These are phyloP conservation scores for Chalciporus piperatus DNA, from an alignment of 768 basidiomycete species.

Conservation along the genomic window DNA sequence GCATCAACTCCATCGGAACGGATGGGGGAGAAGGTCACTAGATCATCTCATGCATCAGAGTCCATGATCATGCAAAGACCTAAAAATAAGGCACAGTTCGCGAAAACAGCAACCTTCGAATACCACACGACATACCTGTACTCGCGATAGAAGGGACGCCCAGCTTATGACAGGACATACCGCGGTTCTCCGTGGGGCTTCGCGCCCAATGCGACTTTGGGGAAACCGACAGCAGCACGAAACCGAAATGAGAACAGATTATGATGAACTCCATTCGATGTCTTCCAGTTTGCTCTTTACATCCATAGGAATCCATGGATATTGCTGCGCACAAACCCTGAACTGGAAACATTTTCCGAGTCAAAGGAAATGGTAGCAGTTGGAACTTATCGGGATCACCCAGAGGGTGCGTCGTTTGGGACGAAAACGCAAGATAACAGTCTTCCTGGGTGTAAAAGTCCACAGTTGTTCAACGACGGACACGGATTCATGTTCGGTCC, in stretches of 20 bases:
- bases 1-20: neutral
- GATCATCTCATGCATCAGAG: too few species aligned
- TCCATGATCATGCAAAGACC: neutral
- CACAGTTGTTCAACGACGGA: too few species aligned
- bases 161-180: neutral
- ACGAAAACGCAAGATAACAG: too few species aligned
- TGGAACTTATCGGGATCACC: too few species aligned
- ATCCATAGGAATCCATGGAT: too few species aligned
- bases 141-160: neutral
- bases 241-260: neutral
- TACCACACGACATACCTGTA: neutral
- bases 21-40: neutral
- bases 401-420: too few species aligned
- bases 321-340: too few species aligned
- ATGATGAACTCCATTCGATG: neutral
- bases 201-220: neutral
- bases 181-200: neutral
- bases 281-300: neutral
- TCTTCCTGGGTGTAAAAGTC: neutral
- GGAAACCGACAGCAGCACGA: neutral
- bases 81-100: neutral
- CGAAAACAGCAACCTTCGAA: neutral
- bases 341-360: too few species aligned
- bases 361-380: too few species aligned
- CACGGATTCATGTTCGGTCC: too few species aligned